A percentile compares a stretch with the other conserved stretches of the same genome.
These are phyloP conservation scores for Podospora pseudopauciseta DNA, from an alignment of 495 filamentous ascomycete species.

Conservation along the genomic window DNA sequence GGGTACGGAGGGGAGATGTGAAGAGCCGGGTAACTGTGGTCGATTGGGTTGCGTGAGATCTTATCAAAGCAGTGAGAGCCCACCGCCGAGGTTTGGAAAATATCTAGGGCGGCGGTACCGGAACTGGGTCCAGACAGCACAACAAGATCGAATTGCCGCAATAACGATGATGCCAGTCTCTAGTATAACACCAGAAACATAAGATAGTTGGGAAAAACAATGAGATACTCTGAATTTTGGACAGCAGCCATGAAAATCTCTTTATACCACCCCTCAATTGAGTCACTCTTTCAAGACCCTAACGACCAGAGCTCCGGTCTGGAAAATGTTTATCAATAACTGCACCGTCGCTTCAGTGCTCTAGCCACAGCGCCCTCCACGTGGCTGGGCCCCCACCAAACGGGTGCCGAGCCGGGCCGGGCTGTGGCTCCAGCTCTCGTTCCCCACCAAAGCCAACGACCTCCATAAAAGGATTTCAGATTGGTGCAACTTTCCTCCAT, in stretches of 20 bases:
- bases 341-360: background rate
- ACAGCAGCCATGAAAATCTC: background rate
- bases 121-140: slow-evolving; percentile 13
- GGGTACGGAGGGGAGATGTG: background rate
- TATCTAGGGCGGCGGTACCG: slow-evolving; percentile 20
- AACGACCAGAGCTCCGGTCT: background rate
- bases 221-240: background rate
- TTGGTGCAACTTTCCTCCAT: slow-evolving; percentile 23
- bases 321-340: background rate
- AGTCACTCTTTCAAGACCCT: slow-evolving; percentile 7
- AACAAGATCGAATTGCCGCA: background rate
- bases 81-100: slow-evolving; percentile 8
- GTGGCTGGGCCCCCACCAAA: background rate
- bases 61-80: slow-evolving; percentile 7
- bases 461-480: slow-evolving; percentile 23
- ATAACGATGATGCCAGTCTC: background rate
- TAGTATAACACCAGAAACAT: background rate
- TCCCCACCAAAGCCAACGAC: slow-evolving; percentile 10
- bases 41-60: slow-evolving; percentile 2
- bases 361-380: background rate
- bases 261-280: slow-evolving; percentile 1
- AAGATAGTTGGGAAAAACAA: background rate
- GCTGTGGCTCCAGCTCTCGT: slow-evolving; percentile 18
- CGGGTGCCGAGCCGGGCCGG: slow-evolving; percentile 13
- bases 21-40: background rate